These are phyloP conservation scores for Cyclostephanos invisitatus DNA, from an alignment of 108 stramenopile genomes.

Conservation along the genomic window DNA sequence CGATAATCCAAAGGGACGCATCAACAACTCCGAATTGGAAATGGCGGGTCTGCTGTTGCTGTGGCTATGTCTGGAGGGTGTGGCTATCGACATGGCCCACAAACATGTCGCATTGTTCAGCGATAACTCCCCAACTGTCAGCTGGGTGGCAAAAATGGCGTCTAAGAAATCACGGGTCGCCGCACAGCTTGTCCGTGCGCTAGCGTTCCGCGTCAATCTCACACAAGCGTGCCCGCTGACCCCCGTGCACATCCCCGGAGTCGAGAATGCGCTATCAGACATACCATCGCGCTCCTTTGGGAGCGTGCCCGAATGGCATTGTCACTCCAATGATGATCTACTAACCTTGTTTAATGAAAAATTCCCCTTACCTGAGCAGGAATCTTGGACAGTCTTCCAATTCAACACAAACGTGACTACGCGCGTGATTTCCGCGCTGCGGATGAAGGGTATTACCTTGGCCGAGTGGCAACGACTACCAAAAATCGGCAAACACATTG, in stretches of 20 bases:
- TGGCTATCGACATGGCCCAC: no score
- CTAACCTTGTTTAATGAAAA: background rate
- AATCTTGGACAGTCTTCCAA: constrained; percentile 1
- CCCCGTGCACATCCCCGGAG: background rate
- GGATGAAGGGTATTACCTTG: no score
- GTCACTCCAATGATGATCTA: background rate
- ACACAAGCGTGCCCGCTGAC: background rate
- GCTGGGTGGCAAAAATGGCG: background rate
- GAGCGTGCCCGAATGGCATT: constrained; percentile 1
- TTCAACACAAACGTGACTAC: background rate
- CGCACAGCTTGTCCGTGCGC: background rate
- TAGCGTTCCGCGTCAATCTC: background rate
- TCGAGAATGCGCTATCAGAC: background rate
- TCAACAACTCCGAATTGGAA: background rate
- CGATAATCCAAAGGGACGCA: background rate
- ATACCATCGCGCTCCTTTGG: constrained; percentile 1
- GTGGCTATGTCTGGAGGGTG: no score
- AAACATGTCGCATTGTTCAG: no score
- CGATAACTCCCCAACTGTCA: background rate
- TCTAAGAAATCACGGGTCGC: background rate
- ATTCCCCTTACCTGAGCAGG: background rate
- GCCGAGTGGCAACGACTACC: constrained; percentile 8
- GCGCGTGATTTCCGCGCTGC: no score
- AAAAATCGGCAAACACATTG: background rate
- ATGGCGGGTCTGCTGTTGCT: background rate